Evolutionary conservation across 768 basidiomycete species (phyloP).

Genomic region (Termitomyces sp.): DNA sequence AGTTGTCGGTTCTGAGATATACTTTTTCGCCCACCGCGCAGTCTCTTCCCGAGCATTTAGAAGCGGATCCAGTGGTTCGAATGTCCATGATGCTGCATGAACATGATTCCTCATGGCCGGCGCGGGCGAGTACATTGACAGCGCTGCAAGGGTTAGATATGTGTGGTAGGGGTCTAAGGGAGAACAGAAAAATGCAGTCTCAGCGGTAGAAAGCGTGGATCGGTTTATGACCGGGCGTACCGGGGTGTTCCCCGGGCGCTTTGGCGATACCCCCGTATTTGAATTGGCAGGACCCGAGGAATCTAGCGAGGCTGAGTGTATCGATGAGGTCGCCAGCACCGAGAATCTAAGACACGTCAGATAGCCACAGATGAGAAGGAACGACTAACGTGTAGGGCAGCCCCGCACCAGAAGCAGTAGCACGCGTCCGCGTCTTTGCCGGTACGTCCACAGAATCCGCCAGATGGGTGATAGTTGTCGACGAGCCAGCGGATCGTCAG

Average conservation of each 20-base stretch:
- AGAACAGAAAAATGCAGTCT: not conserved
- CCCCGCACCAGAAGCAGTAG: constrained; percentile 96
- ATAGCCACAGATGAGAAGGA: not conserved
- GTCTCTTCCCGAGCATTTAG: constrained; percentile 69
- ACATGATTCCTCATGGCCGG: constrained; percentile 25
- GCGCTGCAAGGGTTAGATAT: constrained; percentile 80
- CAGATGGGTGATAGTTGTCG: constrained; percentile 60
- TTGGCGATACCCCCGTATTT: constrained; percentile 88
- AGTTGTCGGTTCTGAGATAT: constrained; percentile 35
- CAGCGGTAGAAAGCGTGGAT: not conserved
- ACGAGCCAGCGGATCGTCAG: constrained; percentile 73
- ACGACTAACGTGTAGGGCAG: constrained; percentile 60
- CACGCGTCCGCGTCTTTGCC: constrained; percentile 88
- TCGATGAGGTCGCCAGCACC: constrained; percentile 55
- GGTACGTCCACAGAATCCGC: constrained; percentile 87
- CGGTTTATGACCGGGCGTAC: constrained; percentile 29
- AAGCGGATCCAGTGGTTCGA: constrained; percentile 60
- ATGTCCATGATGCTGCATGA: constrained; percentile 40
- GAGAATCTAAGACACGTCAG: constrained; percentile 50
- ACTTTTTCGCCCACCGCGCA: constrained; percentile 55
- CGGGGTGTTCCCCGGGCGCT: constrained; percentile 71
- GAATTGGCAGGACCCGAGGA: constrained; percentile 76
- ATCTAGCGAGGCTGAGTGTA: constrained; percentile 45
- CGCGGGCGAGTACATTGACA: constrained; percentile 62
- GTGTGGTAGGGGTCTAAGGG: constrained; percentile 90